phyloP scores from a whole-genome alignment of 495 filamentous ascomycete species.

The Penicillium psychrofluorescens region DNA sequence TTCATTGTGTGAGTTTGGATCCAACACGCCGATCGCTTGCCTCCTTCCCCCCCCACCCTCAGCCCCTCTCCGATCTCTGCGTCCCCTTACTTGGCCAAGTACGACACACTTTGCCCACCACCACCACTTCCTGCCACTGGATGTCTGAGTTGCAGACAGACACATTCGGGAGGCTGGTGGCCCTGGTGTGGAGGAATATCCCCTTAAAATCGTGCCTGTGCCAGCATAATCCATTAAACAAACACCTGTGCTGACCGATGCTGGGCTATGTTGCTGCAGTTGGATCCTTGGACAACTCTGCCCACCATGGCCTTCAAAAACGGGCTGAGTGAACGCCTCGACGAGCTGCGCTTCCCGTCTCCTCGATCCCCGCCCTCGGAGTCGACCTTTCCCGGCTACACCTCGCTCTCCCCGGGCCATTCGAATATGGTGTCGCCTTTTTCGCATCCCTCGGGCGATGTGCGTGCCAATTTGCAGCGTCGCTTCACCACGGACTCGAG shows the following conservation, averaged over 20 bases:
- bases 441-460: slow-evolving; percentile 50
- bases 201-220: background rate
- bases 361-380: slow-evolving; percentile 67
- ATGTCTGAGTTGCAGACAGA: background rate
- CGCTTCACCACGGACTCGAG: slow-evolving; percentile 92
- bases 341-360: slow-evolving; percentile 71
- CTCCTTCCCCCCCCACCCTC: slow-evolving; percentile 30
- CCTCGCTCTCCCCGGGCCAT: slow-evolving; percentile 60
- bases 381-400: slow-evolving; percentile 61
- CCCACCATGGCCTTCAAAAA: slow-evolving; percentile 59
- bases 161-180: background rate
- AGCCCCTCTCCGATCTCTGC: slow-evolving; percentile 24
- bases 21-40: slow-evolving; percentile 22
- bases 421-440: slow-evolving; percentile 48
- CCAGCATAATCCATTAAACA: no score
- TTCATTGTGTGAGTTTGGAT: slow-evolving; percentile 37
- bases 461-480: slow-evolving; percentile 69
- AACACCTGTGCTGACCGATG: slow-evolving; percentile 14
- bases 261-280: slow-evolving; percentile 21
- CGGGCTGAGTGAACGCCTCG: slow-evolving; percentile 57
- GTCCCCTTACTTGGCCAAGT: slow-evolving; percentile 32
- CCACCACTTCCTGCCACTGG: slow-evolving; percentile 1
- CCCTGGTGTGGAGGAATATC: no score
- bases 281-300: slow-evolving; percentile 19
- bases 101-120: slow-evolving; percentile 30